phyloP scores from a whole-genome alignment of 2,329 filamentous ascomycete species.

The Pestalotiopsis sp. region DNA sequence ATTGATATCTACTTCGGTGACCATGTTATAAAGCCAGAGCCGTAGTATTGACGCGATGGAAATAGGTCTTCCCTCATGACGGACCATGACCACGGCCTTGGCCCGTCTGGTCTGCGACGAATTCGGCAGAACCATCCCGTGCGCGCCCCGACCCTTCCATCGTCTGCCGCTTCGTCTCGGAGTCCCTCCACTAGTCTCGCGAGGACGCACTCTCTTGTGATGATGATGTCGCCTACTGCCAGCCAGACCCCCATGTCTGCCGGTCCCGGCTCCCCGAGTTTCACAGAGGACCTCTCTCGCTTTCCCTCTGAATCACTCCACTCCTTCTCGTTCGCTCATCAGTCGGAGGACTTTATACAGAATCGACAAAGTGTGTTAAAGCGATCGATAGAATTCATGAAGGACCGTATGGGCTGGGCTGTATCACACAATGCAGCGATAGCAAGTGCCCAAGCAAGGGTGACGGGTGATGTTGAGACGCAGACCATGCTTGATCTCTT shows the following conservation, averaged over 20 bases:
- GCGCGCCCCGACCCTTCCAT: slow-evolving; percentile 64
- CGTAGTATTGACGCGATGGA: slow-evolving; percentile 20
- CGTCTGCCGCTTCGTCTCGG: slow-evolving; percentile 63
- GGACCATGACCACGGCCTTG: slow-evolving; percentile 85
- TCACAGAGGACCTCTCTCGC: slow-evolving; percentile 83
- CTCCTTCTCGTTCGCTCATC: slow-evolving; percentile 96
- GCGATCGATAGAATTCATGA: slow-evolving; percentile 94
- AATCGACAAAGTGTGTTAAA: slow-evolving; percentile 92
- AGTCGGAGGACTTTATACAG: slow-evolving; percentile 88
- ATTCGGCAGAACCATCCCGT: slow-evolving; percentile 84
- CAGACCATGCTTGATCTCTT: slow-evolving; percentile 90
- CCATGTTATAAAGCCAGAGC: not conserved
- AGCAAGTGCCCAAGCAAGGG: slow-evolving; percentile 78
- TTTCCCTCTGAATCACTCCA: slow-evolving; percentile 96
- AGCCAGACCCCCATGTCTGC: slow-evolving; percentile 55
- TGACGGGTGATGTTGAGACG: slow-evolving; percentile 80
- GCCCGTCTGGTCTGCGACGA: slow-evolving; percentile 82
- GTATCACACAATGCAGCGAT: slow-evolving; percentile 70
- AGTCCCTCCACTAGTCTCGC: slow-evolving; percentile 59
- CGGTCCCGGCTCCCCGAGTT: slow-evolving; percentile 71
- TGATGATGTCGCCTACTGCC: slow-evolving; percentile 57
- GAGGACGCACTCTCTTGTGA: slow-evolving; percentile 70
- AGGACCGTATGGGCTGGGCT: slow-evolving; percentile 83
- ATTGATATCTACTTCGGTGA: not conserved
- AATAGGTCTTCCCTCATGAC: slow-evolving; percentile 76